Percentiles rank a stretch among this genome's conserved stretches.
These are phyloP conservation scores for Fusarium solani-melongenae DNA, from an alignment of 2,329 filamentous ascomycete genomes.

Conservation along the genomic window DNA sequence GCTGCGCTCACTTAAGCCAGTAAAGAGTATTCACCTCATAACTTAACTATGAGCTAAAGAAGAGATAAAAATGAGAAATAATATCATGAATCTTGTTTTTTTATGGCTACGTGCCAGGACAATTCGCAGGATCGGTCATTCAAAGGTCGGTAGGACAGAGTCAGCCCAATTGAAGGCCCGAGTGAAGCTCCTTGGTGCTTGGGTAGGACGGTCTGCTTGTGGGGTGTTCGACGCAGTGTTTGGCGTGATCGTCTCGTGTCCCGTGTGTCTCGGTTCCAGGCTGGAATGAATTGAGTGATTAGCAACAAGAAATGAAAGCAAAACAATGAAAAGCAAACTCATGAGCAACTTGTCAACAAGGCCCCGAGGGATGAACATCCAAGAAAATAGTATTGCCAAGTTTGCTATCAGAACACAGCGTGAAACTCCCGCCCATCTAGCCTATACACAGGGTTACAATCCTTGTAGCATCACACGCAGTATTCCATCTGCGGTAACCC, in stretches of 20 bases:
- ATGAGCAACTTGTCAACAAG: neutral
- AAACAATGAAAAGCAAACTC: neutral
- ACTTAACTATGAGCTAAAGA: too few species aligned
- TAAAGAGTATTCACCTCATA: too few species aligned
- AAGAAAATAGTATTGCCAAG: conserved; percentile 42
- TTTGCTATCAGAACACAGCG: conserved; percentile 43
- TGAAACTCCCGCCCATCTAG: conserved; percentile 43
- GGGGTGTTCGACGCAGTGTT: neutral
- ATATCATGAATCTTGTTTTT: too few species aligned
- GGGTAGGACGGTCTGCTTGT: neutral
- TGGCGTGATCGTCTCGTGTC: neutral
- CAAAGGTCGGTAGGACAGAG: neutral
- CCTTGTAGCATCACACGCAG: conserved; percentile 40
- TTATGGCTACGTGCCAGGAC: too few species aligned
- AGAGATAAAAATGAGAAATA: too few species aligned
- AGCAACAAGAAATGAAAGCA: neutral
- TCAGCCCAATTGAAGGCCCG: neutral
- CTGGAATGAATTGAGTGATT: neutral
- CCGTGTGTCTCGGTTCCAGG: neutral
- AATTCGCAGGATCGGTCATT: neutral
- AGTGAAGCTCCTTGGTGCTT: neutral
- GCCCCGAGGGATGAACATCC: conserved; percentile 27
- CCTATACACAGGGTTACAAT: conserved; percentile 45
- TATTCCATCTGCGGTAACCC: conserved; percentile 36
- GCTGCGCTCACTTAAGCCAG: too few species aligned